These are phyloP conservation scores for Elymus sibiricus DNA, from an alignment of 176 grass and related monocot genomes.

Conservation along the genomic window DNA sequence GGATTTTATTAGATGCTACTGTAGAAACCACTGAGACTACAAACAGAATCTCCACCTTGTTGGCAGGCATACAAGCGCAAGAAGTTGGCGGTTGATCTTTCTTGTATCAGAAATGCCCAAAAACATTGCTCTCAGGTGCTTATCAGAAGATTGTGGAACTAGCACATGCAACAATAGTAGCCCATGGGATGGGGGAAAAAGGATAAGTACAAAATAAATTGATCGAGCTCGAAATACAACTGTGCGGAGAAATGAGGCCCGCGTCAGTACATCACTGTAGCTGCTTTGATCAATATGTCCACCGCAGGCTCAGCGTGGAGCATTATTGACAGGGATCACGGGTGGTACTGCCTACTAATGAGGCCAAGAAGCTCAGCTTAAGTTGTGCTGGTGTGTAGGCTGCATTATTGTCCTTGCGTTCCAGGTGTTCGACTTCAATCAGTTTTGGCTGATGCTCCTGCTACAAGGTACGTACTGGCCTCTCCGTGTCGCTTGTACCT, in stretches of 20 bases:
- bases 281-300: not conserved
- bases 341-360: not conserved
- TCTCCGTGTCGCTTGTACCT: not conserved
- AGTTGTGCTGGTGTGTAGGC: not conserved
- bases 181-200: not conserved
- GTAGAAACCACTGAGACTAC: not conserved
- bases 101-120: slow-evolving; percentile 2
- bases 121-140: not conserved
- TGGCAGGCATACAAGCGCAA: not conserved
- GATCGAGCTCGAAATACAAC: not conserved
- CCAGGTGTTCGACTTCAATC: not conserved
- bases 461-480: not conserved
- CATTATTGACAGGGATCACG: not conserved
- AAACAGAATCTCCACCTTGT: not conserved
- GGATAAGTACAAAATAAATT: no score
- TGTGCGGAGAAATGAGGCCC: not conserved
- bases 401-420: not conserved
- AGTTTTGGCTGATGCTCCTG: not conserved
- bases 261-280: not conserved
- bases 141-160: not conserved
- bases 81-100: not conserved
- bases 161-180: not conserved
- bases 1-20: not conserved
- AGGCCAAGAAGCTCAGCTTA: not conserved
- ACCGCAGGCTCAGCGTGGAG: not conserved